phyloP scores from a whole-genome alignment of 345 rosid species.

The Camelina sativa region DNA sequence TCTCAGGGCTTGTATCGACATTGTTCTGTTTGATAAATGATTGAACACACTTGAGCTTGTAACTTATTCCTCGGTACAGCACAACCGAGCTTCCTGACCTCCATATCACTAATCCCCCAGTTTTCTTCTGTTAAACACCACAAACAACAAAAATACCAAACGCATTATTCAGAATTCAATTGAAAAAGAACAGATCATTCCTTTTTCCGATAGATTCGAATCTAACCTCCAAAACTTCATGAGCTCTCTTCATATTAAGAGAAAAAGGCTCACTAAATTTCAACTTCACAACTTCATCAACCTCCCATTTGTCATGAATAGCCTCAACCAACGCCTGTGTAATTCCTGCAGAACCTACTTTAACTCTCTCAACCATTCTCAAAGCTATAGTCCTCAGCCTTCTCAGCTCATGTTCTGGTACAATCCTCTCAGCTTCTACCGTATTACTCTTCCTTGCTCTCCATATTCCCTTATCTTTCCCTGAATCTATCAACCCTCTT shows the following conservation, averaged over 20 bases:
- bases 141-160: constrained; percentile 34
- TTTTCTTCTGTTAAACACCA: constrained; percentile 70
- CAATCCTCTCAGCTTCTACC: constrained; percentile 55
- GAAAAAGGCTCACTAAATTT: constrained; percentile 75
- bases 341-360: constrained; percentile 82
- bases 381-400: constrained; percentile 76
- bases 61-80: constrained; percentile 78
- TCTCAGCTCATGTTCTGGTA: constrained; percentile 76
- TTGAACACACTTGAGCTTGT: constrained; percentile 73
- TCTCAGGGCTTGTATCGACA: constrained; percentile 33
- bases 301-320: constrained; percentile 78
- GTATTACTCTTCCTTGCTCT: constrained; percentile 56
- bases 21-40: constrained; percentile 55
- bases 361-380: constrained; percentile 82
- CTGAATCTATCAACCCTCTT: constrained; percentile 17
- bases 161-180: constrained; percentile 20
- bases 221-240: constrained; percentile 80
- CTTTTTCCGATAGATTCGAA: background rate
- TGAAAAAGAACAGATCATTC: background rate
- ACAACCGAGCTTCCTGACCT: constrained; percentile 96
- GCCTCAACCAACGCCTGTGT: constrained; percentile 70
- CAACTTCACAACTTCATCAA: constrained; percentile 84
- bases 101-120: constrained; percentile 92
- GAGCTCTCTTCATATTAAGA: constrained; percentile 83
- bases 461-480: constrained; percentile 40